phyloP scores from a whole-genome alignment of 768 basidiomycete genomes.

The Amanita polypyramis region DNA sequence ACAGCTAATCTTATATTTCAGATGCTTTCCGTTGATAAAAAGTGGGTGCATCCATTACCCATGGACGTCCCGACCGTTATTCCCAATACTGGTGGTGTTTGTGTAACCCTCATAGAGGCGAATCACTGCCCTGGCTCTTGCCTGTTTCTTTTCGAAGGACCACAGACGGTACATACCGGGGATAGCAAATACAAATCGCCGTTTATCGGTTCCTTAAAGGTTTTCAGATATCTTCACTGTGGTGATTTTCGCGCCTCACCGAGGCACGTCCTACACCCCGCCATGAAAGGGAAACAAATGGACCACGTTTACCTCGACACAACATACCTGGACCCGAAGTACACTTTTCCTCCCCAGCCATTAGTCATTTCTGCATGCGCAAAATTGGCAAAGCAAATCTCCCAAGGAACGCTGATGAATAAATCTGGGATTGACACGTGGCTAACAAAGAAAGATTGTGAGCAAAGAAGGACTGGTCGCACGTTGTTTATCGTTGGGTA shows the following conservation, averaged over 20 bases:
- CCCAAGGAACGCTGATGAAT: constrained; percentile 26
- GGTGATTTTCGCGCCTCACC: constrained; percentile 92
- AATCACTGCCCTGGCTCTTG: constrained; percentile 98
- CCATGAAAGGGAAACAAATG: constrained; percentile 68
- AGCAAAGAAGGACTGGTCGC: constrained; percentile 26
- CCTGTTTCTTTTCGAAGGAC: constrained; percentile 89
- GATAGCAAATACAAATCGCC: constrained; percentile 69
- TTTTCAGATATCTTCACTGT: constrained; percentile 90
- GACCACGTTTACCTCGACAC: constrained; percentile 93
- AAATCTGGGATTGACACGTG: constrained; percentile 39
- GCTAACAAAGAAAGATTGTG: constrained; percentile 27
- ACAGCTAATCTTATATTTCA: constrained; percentile 89
- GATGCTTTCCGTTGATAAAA: constrained; percentile 80
- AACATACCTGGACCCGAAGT: constrained; percentile 91
- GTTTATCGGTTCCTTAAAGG: constrained; percentile 54
- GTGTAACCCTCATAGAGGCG: constrained; percentile 91
- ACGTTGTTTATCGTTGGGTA: constrained; percentile 58
- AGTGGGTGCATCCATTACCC: constrained; percentile 85
- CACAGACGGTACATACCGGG: constrained; percentile 81
- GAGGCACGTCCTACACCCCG: constrained; percentile 75
- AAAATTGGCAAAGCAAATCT: constrained; percentile 57
- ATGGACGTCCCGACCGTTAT: constrained; percentile 67
- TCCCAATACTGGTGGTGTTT: constrained; percentile 77
- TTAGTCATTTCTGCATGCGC: constrained; percentile 90
- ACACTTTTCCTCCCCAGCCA: constrained; percentile 93